These are phyloP conservation scores for Aspergillus oerlinghausenensis DNA, from an alignment of 2,329 filamentous ascomycete genomes.

Conservation along the genomic window DNA sequence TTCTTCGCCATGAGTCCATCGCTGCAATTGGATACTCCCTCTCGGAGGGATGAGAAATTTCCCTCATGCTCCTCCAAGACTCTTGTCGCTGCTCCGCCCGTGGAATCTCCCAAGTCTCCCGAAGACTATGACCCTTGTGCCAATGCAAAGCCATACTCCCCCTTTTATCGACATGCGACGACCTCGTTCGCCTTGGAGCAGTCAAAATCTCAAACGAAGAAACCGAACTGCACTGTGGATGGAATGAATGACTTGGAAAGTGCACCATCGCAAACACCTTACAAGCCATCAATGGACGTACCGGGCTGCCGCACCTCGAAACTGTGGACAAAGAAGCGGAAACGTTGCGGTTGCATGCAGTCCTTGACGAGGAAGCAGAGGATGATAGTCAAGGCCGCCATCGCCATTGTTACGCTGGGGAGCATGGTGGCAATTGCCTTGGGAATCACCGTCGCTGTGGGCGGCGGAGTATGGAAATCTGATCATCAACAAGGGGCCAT, in stretches of 20 bases:
- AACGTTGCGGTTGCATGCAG: slow-evolving; percentile 30
- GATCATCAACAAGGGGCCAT: slow-evolving; percentile 27
- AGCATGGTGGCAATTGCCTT: slow-evolving; percentile 43
- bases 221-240: slow-evolving; percentile 15
- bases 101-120: background rate
- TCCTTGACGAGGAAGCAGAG: slow-evolving; percentile 33
- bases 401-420: slow-evolving; percentile 41
- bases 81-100: background rate
- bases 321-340: slow-evolving; percentile 31
- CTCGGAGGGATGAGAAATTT: background rate
- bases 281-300: slow-evolving; percentile 8
- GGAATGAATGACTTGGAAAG: slow-evolving; percentile 31
- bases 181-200: slow-evolving; percentile 22
- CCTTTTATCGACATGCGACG: slow-evolving; percentile 42
- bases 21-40: background rate
- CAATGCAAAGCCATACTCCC: slow-evolving; percentile 39
- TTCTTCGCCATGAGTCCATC: background rate
- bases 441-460: slow-evolving; percentile 41
- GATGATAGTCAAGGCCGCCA: slow-evolving; percentile 34
- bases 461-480: slow-evolving; percentile 41
- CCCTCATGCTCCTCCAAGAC: background rate
- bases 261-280: slow-evolving; percentile 1
- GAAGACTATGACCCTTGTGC: slow-evolving; percentile 36
- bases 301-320: slow-evolving; percentile 25
- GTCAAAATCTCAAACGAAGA: slow-evolving; percentile 18